Base-by-base conservation (phyloP, 1,284 basidiomycete genomes). In the Afroboletus lepidellus region DNA sequence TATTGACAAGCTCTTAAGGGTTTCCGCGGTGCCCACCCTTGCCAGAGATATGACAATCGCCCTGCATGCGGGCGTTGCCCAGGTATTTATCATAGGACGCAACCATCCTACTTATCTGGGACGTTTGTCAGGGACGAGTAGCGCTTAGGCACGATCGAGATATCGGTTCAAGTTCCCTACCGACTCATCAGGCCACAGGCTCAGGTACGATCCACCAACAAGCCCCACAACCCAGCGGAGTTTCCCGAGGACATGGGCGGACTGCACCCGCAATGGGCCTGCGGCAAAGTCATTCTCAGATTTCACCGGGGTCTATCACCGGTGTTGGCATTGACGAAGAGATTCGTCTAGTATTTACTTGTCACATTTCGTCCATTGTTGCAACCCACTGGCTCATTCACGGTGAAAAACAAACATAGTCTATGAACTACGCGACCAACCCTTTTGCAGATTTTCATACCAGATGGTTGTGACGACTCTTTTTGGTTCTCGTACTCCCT, bases 121-220 rank as follows among this genome's bases (percentile, higher is more conserved):
- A 45, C 44, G 37, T 44, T 7, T 1, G 43, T 33, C 34, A 63
- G 58, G 51, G 20, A 33, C 46, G 16, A 46, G 20, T 12, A 36
- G 42, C 46, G 21, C 29, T 20, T 32, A 63, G 57, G 62, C 41
- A 66, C 53, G 20, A 53, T 45, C 52, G 41, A 44, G 47, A 20
- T 30, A 46, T 41, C 41, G 16, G 49, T 45, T 5, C 2, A 41
- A 44, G 18, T 50, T 53, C 45, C 39, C 36, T 49, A 27, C 45
- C 21, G 16, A 50, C 18, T 37, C 20, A n/a, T n/a, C n/a, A n/a
- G n/a, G n/a, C n/a, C 29, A 34, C 45, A 54, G 65, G 27, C 25
- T 36, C 45, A 62, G 63, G 63, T 53, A 59, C 52, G 18, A 42
- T 27, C n/a, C 21, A 41, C 51, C 23, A 20, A 43, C 38, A 39